Base-by-base conservation (phyloP, 1,284 basidiomycete genomes). In the Retiboletus fuscus region DNA sequence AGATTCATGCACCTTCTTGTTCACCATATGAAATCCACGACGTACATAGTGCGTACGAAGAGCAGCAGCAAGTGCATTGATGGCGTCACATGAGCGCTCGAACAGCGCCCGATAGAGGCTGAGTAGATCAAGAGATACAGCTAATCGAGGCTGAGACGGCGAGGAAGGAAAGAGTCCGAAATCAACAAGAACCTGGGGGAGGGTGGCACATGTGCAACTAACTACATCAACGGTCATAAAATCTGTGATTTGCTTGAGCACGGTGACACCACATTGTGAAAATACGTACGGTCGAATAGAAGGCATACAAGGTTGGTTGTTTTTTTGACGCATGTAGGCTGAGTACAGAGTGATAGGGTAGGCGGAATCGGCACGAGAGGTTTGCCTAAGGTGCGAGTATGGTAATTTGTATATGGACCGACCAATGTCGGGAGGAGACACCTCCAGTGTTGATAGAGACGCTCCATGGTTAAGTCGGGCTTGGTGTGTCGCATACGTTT, bases 381-480 rank as follows among this genome's bases (percentile, higher is more conserved):
- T 20, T 53, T 53, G 51, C 51, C 51, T 28, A 53, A n/a, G n/a
- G 51, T 53, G n/a, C 51, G 51, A 15, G 51, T 2, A n/a, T 53
- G 51, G n/a, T 53, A 53, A 26, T 53, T 53, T 28, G n/a, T 20
- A 15, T 53, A 53, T 26, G 51, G 51, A 53, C 51, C 12, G 22
- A 53, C 51, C 51, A 53, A 53, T 53, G 51, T 53, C n/a, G n/a
- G 51, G 22, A 53, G 51, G 51, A 53, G n/a, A 53, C 18, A 53
- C n/a, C 22, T 53, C 51, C 51, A 53, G n/a, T 53, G 51, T 53
- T 53, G 51, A 53, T 28, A 53, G 22, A 53, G 51, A 53, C n/a
- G n/a, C n/a, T 53, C 51, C 51, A 53, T 53, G 51, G 51, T n/a
- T 26, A 26, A n/a, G n/a, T 53, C n/a, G 8, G 51, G 51, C 22